Conservation (phyloP, 768 basidiomycete genomes). For the Leccinum aurantiacum region DNA sequence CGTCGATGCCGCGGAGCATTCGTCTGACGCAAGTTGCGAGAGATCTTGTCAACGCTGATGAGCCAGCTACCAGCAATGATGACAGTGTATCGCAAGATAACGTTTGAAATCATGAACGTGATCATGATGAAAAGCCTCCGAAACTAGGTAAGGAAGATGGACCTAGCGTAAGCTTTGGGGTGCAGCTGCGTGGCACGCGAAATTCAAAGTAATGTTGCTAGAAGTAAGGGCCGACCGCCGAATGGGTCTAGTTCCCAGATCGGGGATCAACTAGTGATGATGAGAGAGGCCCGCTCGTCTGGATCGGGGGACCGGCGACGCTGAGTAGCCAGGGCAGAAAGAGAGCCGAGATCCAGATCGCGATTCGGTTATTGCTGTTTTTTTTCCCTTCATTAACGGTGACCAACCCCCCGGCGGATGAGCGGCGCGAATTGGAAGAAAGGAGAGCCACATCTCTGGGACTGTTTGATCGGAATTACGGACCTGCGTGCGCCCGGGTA, state of each 20-base stretch:
- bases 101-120: not conserved
- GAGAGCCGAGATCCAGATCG: constrained; percentile 6
- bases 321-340: not conserved
- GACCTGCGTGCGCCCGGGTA: not conserved
- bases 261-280: not conserved
- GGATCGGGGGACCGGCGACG: not conserved
- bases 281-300: not conserved
- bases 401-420: not conserved
- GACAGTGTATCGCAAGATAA: not conserved
- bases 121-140: not conserved
- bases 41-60: not conserved
- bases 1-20: not conserved
- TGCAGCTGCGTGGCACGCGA: not conserved
- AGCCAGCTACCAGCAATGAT: not conserved
- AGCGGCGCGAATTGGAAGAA: not conserved
- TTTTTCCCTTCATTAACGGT: not conserved
- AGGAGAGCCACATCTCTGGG: not conserved
- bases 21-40: not conserved
- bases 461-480: not conserved
- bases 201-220: not conserved
- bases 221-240: not conserved
- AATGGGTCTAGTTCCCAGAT: not conserved
- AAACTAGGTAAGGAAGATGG: not conserved
- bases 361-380: not conserved
- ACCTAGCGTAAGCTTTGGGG: not conserved